Conservation (phyloP, 2,329 filamentous ascomycete species). For the Xylariomycetidae sp. region DNA sequence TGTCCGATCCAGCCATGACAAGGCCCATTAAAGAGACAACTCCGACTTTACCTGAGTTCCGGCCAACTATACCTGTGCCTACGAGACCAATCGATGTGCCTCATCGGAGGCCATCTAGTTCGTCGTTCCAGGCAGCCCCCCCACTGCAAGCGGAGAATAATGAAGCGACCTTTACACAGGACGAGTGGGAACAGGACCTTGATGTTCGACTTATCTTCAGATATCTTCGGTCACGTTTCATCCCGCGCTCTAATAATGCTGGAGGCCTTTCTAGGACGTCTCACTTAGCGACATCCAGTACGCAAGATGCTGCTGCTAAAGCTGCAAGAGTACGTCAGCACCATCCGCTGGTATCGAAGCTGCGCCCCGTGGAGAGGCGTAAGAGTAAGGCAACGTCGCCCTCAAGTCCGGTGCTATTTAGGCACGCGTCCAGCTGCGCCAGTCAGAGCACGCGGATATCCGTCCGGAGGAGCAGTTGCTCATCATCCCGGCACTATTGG, state of each 20-base stretch:
- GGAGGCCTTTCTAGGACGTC: conserved; percentile 40
- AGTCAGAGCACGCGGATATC: conserved; percentile 81
- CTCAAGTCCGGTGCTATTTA: conserved; percentile 41
- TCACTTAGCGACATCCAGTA: conserved; percentile 44
- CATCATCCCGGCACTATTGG: conserved; percentile 79
- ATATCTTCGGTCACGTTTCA: conserved; percentile 75
- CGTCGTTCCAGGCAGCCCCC: conserved; percentile 10
- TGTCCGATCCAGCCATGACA: conserved; percentile 30
- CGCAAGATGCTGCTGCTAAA: conserved; percentile 67
- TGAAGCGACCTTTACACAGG: conserved; percentile 49
- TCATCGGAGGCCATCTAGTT: conserved; percentile 17
- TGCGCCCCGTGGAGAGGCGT: conserved; percentile 49
- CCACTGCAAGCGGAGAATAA: conserved; percentile 15
- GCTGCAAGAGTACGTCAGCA: conserved; percentile 82
- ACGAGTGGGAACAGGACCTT: conserved; percentile 91
- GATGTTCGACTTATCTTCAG: conserved; percentile 90
- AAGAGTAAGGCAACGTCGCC: conserved; percentile 52
- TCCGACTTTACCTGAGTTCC: conserved; percentile 46
- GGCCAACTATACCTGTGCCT: conserved; percentile 39
- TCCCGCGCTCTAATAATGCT: conserved; percentile 41
- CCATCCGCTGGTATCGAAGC: conserved; percentile 74
- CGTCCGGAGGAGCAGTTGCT: conserved; percentile 62
- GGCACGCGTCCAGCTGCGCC: conserved; percentile 66
- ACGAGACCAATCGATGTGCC: conserved; percentile 33
- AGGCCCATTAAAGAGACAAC: no score